These are phyloP conservation scores for Phytomonas sp. DNA, from an alignment of 208 protist genomes.

Conservation along the genomic window DNA sequence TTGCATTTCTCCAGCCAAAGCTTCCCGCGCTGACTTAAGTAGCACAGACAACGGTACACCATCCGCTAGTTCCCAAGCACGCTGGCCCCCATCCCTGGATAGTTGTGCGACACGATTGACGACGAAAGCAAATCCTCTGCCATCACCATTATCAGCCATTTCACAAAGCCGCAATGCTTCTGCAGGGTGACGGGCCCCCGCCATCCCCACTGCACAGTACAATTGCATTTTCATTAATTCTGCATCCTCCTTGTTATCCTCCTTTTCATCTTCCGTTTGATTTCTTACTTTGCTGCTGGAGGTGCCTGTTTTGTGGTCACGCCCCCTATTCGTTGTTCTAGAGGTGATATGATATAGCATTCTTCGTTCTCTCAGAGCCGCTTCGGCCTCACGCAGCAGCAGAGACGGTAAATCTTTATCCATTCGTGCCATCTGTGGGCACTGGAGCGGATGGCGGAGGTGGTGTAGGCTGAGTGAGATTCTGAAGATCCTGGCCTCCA, in stretches of 20 bases:
- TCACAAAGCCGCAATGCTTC: slow-evolving; percentile 25
- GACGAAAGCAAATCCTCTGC: slow-evolving; percentile 15
- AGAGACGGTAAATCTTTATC: slow-evolving; percentile 36
- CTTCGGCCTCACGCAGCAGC: slow-evolving; percentile 32
- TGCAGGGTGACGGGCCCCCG: slow-evolving; percentile 19
- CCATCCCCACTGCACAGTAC: slow-evolving; percentile 33
- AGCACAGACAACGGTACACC: slow-evolving; percentile 13
- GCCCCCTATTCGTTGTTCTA: neutral
- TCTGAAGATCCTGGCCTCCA: slow-evolving; percentile 40
- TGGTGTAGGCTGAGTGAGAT: slow-evolving; percentile 32
- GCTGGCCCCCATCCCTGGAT: slow-evolving; percentile 21
- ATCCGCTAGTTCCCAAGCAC: slow-evolving; percentile 21
- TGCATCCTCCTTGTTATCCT: neutral
- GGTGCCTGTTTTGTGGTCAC: neutral
- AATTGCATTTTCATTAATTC: slow-evolving; percentile 10
- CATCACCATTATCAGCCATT: slow-evolving; percentile 8
- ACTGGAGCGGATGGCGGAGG: slow-evolving; percentile 41
- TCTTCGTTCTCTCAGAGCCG: neutral
- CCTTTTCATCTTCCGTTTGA: neutral
- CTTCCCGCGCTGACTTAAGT: neutral
- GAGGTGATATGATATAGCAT: neutral
- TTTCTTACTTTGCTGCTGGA: neutral
- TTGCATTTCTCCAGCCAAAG: neutral
- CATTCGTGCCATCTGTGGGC: slow-evolving; percentile 30
- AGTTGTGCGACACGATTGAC: slow-evolving; percentile 14